These are phyloP conservation scores for Phytophthora tubulina DNA, from an alignment of 352 stramenopile genomes.

Conservation along the genomic window DNA sequence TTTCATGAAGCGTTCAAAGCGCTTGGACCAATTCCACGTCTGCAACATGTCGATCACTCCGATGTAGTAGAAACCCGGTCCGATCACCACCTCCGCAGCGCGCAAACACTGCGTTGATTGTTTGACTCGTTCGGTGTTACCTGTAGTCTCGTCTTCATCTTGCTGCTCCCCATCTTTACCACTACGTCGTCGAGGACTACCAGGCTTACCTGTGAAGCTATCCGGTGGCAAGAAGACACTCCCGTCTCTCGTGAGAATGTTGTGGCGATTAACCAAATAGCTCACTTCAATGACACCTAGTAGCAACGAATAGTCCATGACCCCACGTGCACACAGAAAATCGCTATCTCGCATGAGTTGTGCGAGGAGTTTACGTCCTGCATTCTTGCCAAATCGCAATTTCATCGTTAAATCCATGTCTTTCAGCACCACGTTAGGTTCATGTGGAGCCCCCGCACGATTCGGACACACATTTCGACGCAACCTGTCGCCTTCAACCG, in stretches of 20 bases:
- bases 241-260: conserved; percentile 69
- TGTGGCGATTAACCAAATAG: conserved; percentile 78
- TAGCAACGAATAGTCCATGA: conserved; percentile 91
- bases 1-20: conserved; percentile 83
- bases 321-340: conserved; percentile 72
- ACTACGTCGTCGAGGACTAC: conserved; percentile 12
- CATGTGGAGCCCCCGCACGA: conserved; percentile 59
- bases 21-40: conserved; percentile 79
- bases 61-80: conserved; percentile 89
- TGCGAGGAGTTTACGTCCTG: conserved; percentile 53
- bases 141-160: conserved; percentile 1
- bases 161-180: conserved; percentile 30
- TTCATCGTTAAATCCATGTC: conserved; percentile 88
- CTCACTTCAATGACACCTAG: conserved; percentile 82
- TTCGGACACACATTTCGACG: conserved; percentile 70
- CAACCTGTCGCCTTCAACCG: conserved; percentile 16
- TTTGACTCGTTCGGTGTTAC: conserved; percentile 43
- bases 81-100: conserved; percentile 81
- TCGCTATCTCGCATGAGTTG: conserved; percentile 78
- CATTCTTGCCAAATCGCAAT: conserved; percentile 60
- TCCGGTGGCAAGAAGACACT: conserved; percentile 57
- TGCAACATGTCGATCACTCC: conserved; percentile 91
- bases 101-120: conserved; percentile 73
- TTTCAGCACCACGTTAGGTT: conserved; percentile 81
- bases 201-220: conserved; percentile 15